A percentile compares a stretch with the other conserved stretches of the same genome.
These are phyloP conservation scores for Wickerhamiella musiphila DNA, from an alignment of 805 yeast genomes.

Conservation along the genomic window DNA sequence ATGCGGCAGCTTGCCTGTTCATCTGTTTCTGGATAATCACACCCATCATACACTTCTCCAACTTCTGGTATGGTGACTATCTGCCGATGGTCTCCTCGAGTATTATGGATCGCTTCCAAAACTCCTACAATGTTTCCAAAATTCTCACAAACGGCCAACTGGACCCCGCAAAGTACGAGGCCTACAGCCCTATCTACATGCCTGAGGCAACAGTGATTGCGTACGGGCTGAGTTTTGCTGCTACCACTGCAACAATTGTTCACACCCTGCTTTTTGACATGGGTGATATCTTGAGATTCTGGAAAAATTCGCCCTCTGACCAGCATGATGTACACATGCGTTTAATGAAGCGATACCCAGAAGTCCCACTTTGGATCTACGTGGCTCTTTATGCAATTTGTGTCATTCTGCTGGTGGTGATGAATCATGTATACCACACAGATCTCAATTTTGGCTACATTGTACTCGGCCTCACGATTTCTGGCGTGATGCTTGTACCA, in stretches of 20 bases:
- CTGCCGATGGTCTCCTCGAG: conserved; percentile 34
- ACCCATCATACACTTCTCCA: conserved; percentile 37
- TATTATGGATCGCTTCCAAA: conserved; percentile 35
- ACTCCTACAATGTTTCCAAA: conserved; percentile 31
- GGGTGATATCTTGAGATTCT: conserved; percentile 32
- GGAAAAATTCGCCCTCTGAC: conserved; percentile 27
- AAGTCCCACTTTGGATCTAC: conserved; percentile 54
- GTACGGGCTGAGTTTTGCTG: conserved; percentile 46
- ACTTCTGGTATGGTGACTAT: conserved; percentile 41
- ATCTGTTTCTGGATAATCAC: conserved; percentile 35
- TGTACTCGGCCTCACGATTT: conserved; percentile 33
- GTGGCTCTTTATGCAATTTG: conserved; percentile 23
- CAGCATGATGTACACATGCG: conserved; percentile 36
- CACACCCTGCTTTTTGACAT: conserved; percentile 45
- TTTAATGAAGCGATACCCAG: conserved; percentile 37
- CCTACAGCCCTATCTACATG: conserved; percentile 47
- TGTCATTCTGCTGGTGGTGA: conserved; percentile 6
- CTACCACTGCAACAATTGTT: conserved; percentile 41
- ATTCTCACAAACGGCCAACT: conserved; percentile 31
- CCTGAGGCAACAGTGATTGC: conserved; percentile 42
- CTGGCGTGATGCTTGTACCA: conserved; percentile 40
- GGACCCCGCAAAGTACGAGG: conserved; percentile 30
- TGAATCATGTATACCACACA: conserved; percentile 17
- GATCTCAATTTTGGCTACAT: conserved; percentile 28
- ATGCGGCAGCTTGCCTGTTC: conserved; percentile 31